These are phyloP conservation scores for Hypomontagnella monticulosa DNA, from an alignment of 495 filamentous ascomycete genomes.

Conservation along the genomic window DNA sequence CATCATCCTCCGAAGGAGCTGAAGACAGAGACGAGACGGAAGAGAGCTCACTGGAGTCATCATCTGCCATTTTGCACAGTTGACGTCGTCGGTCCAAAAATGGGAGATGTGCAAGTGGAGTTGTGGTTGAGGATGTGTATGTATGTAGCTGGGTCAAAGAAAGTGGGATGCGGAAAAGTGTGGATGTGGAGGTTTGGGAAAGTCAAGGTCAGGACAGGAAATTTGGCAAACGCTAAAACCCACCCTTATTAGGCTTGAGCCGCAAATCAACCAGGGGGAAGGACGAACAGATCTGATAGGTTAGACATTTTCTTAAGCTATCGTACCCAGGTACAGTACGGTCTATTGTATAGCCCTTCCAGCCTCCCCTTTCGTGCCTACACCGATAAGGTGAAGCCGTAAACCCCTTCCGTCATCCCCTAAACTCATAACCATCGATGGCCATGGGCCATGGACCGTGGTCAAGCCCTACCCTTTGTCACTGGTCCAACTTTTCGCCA, in stretches of 20 bases:
- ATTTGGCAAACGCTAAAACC: slow-evolving; percentile 45
- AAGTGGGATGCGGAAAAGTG: slow-evolving; percentile 27
- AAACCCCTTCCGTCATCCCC: neutral
- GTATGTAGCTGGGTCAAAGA: slow-evolving; percentile 4
- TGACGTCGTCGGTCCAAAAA: slow-evolving; percentile 2
- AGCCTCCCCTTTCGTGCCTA: slow-evolving; percentile 5
- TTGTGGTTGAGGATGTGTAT: too few relatives aligned
- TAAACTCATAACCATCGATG: neutral
- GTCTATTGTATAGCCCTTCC: neutral
- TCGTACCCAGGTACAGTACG: slow-evolving; percentile 1
- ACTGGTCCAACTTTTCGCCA: slow-evolving; percentile 22
- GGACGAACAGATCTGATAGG: slow-evolving; percentile 46
- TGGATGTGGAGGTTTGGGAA: slow-evolving; percentile 35
- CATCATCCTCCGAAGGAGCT: slow-evolving; percentile 63
- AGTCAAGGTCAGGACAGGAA: slow-evolving; percentile 19
- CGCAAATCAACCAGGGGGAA: slow-evolving; percentile 45
- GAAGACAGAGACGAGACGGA: slow-evolving; percentile 63
- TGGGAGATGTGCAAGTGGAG: neutral
- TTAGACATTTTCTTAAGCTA: slow-evolving; percentile 41
- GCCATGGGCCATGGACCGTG: neutral
- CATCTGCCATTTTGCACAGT: slow-evolving; percentile 54
- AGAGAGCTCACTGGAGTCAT: slow-evolving; percentile 65
- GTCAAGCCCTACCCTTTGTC: slow-evolving; percentile 26
- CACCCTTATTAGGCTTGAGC: slow-evolving; percentile 46
- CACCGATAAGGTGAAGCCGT: neutral